Evolutionary conservation across 2,329 filamentous ascomycete genomes (phyloP).

Genomic region (Dendrostoma leiphaemia): DNA sequence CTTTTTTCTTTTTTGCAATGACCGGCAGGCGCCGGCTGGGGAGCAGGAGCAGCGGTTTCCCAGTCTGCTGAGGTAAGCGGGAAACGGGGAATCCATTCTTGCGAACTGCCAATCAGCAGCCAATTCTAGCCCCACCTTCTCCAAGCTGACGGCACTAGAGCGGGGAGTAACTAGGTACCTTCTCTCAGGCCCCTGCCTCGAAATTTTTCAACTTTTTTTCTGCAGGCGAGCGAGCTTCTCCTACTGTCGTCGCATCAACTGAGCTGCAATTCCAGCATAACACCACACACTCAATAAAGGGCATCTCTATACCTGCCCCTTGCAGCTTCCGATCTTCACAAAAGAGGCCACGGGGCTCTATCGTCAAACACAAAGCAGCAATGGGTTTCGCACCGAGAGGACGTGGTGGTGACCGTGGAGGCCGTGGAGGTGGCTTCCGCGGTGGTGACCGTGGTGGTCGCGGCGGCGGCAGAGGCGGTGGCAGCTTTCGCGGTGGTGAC

Average conservation of each 20-base stretch:
- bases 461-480: constrained; percentile 28
- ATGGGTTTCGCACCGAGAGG: constrained; percentile 46
- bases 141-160: constrained; percentile 6
- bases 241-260: constrained; percentile 3
- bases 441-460: constrained; percentile 31
- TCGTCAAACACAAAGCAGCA: not conserved
- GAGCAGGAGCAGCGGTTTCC: not conserved
- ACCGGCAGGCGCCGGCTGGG: not conserved
- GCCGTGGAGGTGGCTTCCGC: constrained; percentile 34
- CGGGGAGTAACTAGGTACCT: constrained; percentile 17
- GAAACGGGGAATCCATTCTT: constrained; percentile 15
- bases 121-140: not conserved
- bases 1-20: no score
- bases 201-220: constrained; percentile 18
- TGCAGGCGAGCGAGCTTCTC: constrained; percentile 13
- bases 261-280: constrained; percentile 12
- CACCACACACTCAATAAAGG: constrained; percentile 2
- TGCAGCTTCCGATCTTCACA: constrained; percentile 3
- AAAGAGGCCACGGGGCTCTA: not conserved
- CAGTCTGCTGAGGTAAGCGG: constrained; percentile 2
- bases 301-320: constrained; percentile 5
- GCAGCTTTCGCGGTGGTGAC: constrained; percentile 26
- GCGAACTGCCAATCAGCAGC: constrained; percentile 8
- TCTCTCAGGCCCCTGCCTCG: constrained; percentile 3
- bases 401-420: constrained; percentile 36